Conservation (phyloP, 2,329 filamentous ascomycete genomes). For the Paramyrothecium roridum region DNA sequence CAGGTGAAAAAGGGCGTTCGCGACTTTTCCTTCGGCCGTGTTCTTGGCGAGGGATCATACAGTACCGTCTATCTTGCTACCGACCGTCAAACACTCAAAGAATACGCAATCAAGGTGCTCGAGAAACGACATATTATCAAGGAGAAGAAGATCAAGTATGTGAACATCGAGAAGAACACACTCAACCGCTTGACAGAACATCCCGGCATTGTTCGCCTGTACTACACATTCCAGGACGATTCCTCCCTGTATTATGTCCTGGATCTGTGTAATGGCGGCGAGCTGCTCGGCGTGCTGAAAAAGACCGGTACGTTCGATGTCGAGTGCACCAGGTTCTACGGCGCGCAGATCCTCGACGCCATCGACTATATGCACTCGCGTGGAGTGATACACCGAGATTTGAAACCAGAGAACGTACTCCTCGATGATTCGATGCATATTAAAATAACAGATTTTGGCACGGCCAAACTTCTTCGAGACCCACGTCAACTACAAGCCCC, state of each 20-base stretch:
- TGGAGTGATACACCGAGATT: conserved; percentile 91
- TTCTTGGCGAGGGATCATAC: conserved; percentile 94
- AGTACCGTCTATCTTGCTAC: conserved; percentile 92
- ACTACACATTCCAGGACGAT: conserved; percentile 99
- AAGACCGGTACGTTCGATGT: conserved; percentile 92
- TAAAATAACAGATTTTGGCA: conserved; percentile 98
- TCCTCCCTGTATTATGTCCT: conserved; percentile 94
- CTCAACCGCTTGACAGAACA: conserved; percentile 94
- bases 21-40: conserved; percentile 89
- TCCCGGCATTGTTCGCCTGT: conserved; percentile 91
- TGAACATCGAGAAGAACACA: conserved; percentile 99
- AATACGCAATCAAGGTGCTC: conserved; percentile 97
- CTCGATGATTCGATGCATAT: conserved; percentile 95
- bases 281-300: conserved; percentile 88
- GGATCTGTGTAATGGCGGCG: conserved; percentile 87
- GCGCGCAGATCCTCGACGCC: conserved; percentile 91
- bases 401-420: conserved; percentile 96
- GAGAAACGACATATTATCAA: conserved; percentile 99
- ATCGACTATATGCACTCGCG: conserved; percentile 98
- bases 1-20: conserved; percentile 95
- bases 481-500: conserved; percentile 38
- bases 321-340: conserved; percentile 92
- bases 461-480: conserved; percentile 77
- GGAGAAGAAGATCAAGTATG: conserved; percentile 99
- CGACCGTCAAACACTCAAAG: conserved; percentile 88